These are phyloP conservation scores for Candida andamanensis DNA, from an alignment of 805 yeast genomes.

Conservation along the genomic window DNA sequence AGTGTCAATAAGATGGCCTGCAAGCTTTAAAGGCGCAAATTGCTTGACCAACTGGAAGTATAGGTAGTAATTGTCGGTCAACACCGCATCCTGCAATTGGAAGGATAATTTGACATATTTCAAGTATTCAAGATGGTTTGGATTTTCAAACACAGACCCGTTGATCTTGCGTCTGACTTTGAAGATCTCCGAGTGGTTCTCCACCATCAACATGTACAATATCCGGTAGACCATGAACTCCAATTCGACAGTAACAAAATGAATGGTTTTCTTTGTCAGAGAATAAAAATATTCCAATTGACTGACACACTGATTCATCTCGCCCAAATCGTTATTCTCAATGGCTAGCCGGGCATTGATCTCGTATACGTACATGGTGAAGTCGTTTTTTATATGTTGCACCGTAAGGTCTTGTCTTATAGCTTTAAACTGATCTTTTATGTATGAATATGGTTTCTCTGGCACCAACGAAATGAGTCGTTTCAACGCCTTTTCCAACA, in stretches of 20 bases:
- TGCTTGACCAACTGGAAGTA: constrained; percentile 37
- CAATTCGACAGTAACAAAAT: constrained; percentile 20
- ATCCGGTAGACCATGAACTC: constrained; percentile 75
- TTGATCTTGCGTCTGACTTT: constrained; percentile 27
- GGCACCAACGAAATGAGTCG: constrained; percentile 49
- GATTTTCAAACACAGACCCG: constrained; percentile 4
- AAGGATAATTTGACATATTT: constrained; percentile 12
- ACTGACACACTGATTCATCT: constrained; percentile 91
- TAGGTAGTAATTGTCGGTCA: constrained; percentile 35
- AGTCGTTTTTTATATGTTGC: constrained; percentile 74
- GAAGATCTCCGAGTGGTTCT: constrained; percentile 53
- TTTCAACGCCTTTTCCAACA: constrained; percentile 55
- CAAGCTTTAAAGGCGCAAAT: constrained; percentile 16
- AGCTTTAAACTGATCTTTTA: constrained; percentile 87
- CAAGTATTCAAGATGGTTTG: constrained; percentile 11
- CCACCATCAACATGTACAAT: constrained; percentile 70
- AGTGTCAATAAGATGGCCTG: constrained; percentile 20
- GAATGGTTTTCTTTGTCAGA: constrained; percentile 9
- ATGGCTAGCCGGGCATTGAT: constrained; percentile 84
- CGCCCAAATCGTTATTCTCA: constrained; percentile 81
- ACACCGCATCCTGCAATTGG: constrained; percentile 12
- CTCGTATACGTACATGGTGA: constrained; percentile 77
- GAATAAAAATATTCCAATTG: constrained; percentile 64
- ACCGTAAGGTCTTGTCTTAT: constrained; percentile 91
- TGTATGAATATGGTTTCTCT: constrained; percentile 54